Conservation (phyloP, 2,329 filamentous ascomycete species). For the Botrytis sinoallii region DNA sequence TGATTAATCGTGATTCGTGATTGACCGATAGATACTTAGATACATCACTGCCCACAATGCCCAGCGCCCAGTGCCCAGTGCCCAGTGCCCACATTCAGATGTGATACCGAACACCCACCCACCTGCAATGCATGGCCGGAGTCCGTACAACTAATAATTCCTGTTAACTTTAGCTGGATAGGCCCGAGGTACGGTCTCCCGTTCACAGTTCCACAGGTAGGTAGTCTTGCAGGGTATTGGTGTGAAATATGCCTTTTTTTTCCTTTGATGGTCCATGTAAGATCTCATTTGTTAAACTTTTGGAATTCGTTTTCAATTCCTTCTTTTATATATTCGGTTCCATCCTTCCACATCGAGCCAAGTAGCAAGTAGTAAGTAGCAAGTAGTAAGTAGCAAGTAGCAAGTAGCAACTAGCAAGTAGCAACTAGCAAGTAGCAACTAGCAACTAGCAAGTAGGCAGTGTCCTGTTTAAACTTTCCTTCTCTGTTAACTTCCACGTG, state of each 20-base stretch:
- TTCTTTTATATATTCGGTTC: not conserved
- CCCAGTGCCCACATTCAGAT: not conserved
- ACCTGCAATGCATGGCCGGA: not conserved
- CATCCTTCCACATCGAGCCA: not conserved
- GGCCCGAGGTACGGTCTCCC: not conserved
- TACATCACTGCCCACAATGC: not conserved
- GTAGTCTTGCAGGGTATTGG: not conserved
- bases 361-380: too few species aligned
- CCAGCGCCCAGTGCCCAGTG: too few species aligned
- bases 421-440: too few species aligned
- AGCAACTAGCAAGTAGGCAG: not conserved
- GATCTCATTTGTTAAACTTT: not conserved
- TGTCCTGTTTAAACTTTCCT: not conserved
- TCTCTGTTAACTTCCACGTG: not conserved
- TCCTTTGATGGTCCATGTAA: not conserved
- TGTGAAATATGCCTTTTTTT: not conserved
- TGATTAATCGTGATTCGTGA: not conserved
- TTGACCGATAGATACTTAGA: not conserved
- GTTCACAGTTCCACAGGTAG: not conserved
- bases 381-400: too few species aligned
- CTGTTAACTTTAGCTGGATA: too few species aligned
- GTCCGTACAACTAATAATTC: not conserved
- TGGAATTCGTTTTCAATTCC: not conserved
- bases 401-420: too few species aligned
- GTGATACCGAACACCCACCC: not conserved